Conservation (phyloP, 2,329 filamentous ascomycete genomes). For the Aspergillus ochraceus region DNA sequence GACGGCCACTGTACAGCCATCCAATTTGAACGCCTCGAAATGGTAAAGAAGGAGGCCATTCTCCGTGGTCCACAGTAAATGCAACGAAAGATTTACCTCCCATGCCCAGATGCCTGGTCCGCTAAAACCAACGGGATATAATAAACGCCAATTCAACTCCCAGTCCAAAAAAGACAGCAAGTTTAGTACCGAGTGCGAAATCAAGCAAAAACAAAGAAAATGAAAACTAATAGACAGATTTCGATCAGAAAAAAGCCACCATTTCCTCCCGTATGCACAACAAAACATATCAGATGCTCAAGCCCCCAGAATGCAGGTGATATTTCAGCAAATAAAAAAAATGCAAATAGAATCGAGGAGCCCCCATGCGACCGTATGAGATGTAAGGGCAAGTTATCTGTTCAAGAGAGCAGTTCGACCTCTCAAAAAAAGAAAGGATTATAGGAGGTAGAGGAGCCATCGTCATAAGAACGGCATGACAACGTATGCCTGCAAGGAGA, state of each 20-base stretch:
- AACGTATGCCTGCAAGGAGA: too few species aligned
- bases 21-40: conserved; percentile 6
- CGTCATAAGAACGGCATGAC: too few species aligned
- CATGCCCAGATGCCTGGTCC: conserved; percentile 7
- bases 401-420: not conserved
- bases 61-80: conserved; percentile 21
- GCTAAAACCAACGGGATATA: conserved; percentile 7
- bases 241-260: conserved; percentile 14
- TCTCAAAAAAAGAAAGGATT: too few species aligned
- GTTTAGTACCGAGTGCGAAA: not conserved
- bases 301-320: conserved; percentile 12
- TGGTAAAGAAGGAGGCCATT: conserved; percentile 9
- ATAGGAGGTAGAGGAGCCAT: too few species aligned
- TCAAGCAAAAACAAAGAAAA: conserved; percentile 1
- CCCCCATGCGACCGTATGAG: conserved; percentile 7
- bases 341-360: conserved; percentile 7
- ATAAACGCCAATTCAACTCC: conserved; percentile 13
- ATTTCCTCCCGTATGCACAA: conserved; percentile 5
- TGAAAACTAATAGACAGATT: not conserved
- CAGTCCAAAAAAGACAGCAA: not conserved
- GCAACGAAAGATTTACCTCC: conserved; percentile 20
- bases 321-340: not conserved
- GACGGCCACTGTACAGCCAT: not conserved
- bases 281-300: conserved; percentile 2
- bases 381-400: not conserved